Conservation (phyloP, 139 green algal genomes). For the Tetradesmus lagerheimii region DNA sequence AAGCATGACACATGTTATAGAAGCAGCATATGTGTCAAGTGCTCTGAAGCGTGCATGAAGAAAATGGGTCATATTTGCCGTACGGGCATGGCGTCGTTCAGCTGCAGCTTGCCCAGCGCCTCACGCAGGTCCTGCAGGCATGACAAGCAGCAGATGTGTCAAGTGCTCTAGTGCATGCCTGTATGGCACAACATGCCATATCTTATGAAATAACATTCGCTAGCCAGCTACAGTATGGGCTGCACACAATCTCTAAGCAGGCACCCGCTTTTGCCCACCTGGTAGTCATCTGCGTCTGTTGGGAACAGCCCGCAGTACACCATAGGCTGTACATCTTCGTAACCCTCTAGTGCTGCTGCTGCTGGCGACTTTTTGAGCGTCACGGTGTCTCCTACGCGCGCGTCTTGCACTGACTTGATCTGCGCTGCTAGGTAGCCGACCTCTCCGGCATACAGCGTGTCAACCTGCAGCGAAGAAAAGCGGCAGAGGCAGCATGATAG, state of each 20-base stretch:
- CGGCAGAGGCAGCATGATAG: too few species aligned
- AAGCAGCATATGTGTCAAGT: too few species aligned
- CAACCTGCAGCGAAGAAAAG: slow-evolving; percentile 67
- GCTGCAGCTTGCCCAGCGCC: slow-evolving; percentile 95
- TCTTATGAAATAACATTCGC: too few species aligned
- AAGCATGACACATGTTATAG: slow-evolving; percentile 42
- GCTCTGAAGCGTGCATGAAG: too few species aligned
- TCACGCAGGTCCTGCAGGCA: slow-evolving; percentile 87
- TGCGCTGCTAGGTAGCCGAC: slow-evolving; percentile 93
- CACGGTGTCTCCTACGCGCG: slow-evolving; percentile 97
- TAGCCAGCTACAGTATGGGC: too few species aligned
- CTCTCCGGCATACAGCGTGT: slow-evolving; percentile 91
- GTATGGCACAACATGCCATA: too few species aligned
- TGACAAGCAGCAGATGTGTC: too few species aligned
- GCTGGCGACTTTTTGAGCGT: slow-evolving; percentile 72
- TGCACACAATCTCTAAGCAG: slow-evolving; percentile 59
- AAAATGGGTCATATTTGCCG: too few species aligned
- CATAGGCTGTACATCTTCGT: slow-evolving; percentile 94
- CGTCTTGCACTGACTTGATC: slow-evolving; percentile 90
- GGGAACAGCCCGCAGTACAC: slow-evolving; percentile 99
- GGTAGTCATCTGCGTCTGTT: slow-evolving; percentile 85
- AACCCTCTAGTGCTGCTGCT: slow-evolving; percentile 55
- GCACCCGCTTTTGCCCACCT: slow-evolving; percentile 47
- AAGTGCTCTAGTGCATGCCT: too few species aligned
- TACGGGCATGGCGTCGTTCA: slow-evolving; percentile 99